These are phyloP conservation scores for Dipteronia sinensis DNA, from an alignment of 345 rosid genomes.

Conservation along the genomic window DNA sequence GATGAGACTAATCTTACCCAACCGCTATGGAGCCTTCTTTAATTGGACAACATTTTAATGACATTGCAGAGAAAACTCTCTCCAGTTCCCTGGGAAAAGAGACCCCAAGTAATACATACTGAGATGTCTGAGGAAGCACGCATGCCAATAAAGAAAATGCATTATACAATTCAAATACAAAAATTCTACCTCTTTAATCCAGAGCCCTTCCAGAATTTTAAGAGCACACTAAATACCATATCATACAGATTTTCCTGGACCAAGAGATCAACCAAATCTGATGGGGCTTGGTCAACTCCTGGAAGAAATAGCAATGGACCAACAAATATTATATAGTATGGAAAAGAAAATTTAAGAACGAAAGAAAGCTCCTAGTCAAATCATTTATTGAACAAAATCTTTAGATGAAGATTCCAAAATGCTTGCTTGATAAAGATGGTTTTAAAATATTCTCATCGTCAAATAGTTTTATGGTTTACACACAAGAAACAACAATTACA, in stretches of 20 bases:
- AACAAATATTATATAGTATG: conserved; percentile 16
- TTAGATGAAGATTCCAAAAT: conserved; percentile 1
- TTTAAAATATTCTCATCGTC: neutral
- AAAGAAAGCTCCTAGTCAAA: neutral
- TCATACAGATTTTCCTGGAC: conserved; percentile 75
- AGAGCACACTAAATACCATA: conserved; percentile 77
- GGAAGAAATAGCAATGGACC: conserved; percentile 26
- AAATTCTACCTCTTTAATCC: conserved; percentile 59
- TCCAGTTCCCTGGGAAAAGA: conserved; percentile 74
- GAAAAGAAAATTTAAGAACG: neutral
- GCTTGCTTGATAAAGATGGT: neutral
- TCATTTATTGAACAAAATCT: neutral
- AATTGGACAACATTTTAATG: conserved; percentile 80
- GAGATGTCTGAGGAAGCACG: conserved; percentile 23
- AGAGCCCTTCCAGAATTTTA: conserved; percentile 84
- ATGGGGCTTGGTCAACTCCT: conserved; percentile 57
- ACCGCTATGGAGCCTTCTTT: conserved; percentile 41
- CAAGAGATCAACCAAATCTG: conserved; percentile 79
- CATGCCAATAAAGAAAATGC: neutral
- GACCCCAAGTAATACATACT: conserved; percentile 19
- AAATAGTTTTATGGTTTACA: neutral
- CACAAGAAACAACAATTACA: neutral
- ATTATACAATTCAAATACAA: conserved; percentile 17
- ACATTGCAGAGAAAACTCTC: conserved; percentile 69
- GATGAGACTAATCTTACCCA: conserved; percentile 34